These are phyloP conservation scores for Sporothrix humicola DNA, from an alignment of 2,329 filamentous ascomycete genomes.

Conservation along the genomic window DNA sequence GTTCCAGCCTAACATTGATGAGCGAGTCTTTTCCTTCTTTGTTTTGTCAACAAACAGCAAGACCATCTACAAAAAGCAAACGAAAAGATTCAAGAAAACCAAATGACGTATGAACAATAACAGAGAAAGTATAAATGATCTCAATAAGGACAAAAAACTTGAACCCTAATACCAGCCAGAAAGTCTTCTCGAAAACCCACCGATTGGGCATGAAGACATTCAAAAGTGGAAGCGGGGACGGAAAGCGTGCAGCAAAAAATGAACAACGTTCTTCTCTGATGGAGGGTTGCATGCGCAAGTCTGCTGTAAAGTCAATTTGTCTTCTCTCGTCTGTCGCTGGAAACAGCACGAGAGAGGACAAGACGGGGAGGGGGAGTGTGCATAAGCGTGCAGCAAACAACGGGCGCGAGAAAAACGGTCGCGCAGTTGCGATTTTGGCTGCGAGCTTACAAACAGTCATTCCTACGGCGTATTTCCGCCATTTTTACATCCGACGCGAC, in stretches of 20 bases:
- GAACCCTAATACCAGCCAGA: background rate
- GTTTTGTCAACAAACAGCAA: background rate
- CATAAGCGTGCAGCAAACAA: constrained; percentile 8
- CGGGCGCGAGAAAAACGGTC: no score
- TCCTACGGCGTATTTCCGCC: no score
- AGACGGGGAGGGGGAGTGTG: constrained; percentile 9
- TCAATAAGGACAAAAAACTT: background rate
- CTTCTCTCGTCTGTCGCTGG: background rate
- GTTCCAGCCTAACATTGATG: background rate
- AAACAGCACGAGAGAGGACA: background rate
- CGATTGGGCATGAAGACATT: constrained; percentile 23
- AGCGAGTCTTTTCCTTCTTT: background rate
- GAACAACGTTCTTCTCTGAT: no score
- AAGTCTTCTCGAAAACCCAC: background rate
- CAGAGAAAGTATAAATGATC: no score
- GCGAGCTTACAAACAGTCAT: no score
- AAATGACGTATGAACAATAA: no score
- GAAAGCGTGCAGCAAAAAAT: background rate
- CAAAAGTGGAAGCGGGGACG: background rate
- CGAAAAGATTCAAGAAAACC: background rate
- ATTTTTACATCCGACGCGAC: no score
- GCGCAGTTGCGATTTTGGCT: background rate
- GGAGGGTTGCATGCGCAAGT: constrained; percentile 23
- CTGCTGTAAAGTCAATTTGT: background rate
- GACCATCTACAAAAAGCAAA: no score